Evolutionary conservation across 2,329 filamentous ascomycete genomes (phyloP).

Genomic region (Alternaria incomplexa): DNA sequence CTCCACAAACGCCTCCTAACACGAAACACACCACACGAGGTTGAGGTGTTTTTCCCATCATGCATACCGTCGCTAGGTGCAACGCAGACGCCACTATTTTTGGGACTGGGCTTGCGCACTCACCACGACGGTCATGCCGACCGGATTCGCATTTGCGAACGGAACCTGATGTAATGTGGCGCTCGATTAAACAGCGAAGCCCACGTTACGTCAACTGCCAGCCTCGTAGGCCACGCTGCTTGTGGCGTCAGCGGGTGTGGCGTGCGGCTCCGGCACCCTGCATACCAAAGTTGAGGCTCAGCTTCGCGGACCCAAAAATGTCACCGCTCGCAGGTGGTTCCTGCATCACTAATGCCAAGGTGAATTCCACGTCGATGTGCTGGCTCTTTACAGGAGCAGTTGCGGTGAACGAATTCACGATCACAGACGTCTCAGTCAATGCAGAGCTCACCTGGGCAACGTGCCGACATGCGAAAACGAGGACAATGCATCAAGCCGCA

Average conservation of each 20-base stretch:
- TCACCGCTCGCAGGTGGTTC: not conserved
- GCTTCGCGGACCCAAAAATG: conserved; percentile 21
- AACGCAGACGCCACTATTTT: not conserved
- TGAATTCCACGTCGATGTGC: not conserved
- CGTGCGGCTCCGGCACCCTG: conserved; percentile 19
- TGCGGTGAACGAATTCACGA: not conserved
- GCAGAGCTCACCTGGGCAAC: not conserved
- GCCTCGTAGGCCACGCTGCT: not conserved
- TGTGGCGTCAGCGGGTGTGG: conserved; percentile 15
- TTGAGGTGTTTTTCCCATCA: not conserved
- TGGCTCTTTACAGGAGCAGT: not conserved
- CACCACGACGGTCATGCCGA: not conserved
- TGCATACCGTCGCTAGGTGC: not conserved
- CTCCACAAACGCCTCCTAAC: not conserved
- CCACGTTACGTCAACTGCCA: not conserved
- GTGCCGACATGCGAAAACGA: not conserved
- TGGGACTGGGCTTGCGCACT: not conserved
- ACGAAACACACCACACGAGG: not conserved
- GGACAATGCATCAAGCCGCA: not conserved
- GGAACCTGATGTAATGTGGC: not conserved
- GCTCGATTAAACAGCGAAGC: not conserved
- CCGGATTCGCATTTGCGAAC: not conserved
- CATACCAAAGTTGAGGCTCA: not conserved
- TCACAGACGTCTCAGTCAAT: not conserved
- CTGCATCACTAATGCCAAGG: not conserved